Conservation (phyloP, 768 basidiomycete genomes). For the Asterophora parasitica region DNA sequence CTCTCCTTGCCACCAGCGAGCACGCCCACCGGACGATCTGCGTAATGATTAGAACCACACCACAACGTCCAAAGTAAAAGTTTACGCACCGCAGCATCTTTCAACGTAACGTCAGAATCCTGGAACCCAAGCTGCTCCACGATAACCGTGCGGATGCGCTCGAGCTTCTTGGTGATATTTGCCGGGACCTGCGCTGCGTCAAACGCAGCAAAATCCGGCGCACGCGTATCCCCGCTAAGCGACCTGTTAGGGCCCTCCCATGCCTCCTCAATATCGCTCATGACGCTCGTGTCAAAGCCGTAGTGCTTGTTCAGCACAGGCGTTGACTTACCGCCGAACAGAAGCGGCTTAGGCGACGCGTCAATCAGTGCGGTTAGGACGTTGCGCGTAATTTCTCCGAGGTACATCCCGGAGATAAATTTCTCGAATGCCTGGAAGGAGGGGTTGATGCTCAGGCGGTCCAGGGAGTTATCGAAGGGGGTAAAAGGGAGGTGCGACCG, state of each 20-base stretch:
- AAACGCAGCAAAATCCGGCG: constrained; percentile 34
- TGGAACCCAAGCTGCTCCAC: constrained; percentile 57
- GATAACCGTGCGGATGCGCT: constrained; percentile 56
- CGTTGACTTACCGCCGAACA: constrained; percentile 81
- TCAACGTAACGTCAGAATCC: constrained; percentile 48
- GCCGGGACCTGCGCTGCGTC: constrained; percentile 28
- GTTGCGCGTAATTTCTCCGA: constrained; percentile 90
- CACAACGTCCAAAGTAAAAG: neutral
- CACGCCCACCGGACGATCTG: constrained; percentile 81
- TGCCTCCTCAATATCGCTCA: constrained; percentile 77
- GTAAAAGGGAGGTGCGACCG: constrained; percentile 82
- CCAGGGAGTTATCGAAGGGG: constrained; percentile 86
- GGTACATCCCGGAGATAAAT: constrained; percentile 98
- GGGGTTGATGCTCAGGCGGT: constrained; percentile 93
- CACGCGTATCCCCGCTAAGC: constrained; percentile 22
- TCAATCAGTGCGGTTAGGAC: constrained; percentile 80
- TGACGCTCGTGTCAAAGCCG: constrained; percentile 90
- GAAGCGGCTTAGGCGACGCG: constrained; percentile 59
- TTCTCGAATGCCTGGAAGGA: constrained; percentile 93
- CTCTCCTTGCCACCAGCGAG: constrained; percentile 73
- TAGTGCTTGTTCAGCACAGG: constrained; percentile 79
- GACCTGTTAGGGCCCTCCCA: constrained; percentile 47
- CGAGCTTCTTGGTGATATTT: constrained; percentile 34
- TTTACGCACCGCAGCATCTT: constrained; percentile 50
- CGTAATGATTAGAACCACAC: neutral